Base-by-base conservation (phyloP, 176 grass and related monocot genomes). In the Bromus sterilis region DNA sequence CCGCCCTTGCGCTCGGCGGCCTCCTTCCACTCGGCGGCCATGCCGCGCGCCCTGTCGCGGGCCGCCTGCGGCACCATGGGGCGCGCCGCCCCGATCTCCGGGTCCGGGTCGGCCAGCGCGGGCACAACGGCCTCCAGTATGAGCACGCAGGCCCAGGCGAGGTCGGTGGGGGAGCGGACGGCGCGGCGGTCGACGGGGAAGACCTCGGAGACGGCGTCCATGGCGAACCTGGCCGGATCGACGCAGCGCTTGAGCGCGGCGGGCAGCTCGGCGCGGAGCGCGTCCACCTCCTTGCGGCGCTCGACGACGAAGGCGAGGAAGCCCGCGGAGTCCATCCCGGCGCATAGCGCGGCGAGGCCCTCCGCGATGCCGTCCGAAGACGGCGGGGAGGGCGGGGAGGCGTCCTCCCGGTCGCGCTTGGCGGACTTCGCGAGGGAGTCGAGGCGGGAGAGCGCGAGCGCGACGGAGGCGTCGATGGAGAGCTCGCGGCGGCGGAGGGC, bases 141-240 rank as follows among this genome's bases (percentile, higher is more conserved):
- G 29, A 93, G 83, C 69, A 96, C 90, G 74, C 90, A 93, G 6
- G 93, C 93, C 93, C 93, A 96, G 4, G 87, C 88, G 9, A 96
- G 77, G 56, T 96, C 93, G 57, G 84, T 82, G 4, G 93, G 88
- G 0, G 88, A 86, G 26, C 87, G 82, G 59, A 80, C 88, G 77
- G 76, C 85, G 75, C 90, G 82, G 43, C 66, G 61, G 71, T 96
- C 90, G 4, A 93, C 59, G 25, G 93, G 93, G 73, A 96, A 96
- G 4, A 96, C 88, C 40, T 77, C 82, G 49, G 85, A 82, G 34
- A 96, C 85, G 0, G 90, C 88, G 64, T 91, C 86, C 83, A 93
- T 84, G 43, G 74, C 93, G 65, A 96, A 96, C 74, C 53, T 76
- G 9, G 90, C 86, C 43, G 93, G 93, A 80, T 96, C 93, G 58